phyloP scores from a whole-genome alignment of 2,329 filamentous ascomycete species.

The Aspergillus carbonarius region DNA sequence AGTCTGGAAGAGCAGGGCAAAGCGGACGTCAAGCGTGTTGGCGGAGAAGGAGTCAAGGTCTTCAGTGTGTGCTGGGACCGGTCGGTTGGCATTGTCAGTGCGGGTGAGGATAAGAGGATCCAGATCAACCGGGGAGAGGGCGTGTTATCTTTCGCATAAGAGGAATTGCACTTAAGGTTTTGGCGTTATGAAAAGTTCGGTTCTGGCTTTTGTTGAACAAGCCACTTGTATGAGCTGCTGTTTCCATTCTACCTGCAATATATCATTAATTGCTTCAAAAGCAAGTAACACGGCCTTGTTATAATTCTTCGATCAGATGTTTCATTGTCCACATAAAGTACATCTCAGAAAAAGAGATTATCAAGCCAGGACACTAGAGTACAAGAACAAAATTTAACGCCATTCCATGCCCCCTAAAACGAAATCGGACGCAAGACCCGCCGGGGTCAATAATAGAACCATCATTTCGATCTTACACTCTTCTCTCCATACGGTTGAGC shows the following conservation, averaged over 20 bases:
- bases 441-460: constrained; percentile 18
- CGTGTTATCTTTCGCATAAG: constrained; percentile 35
- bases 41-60: constrained; percentile 85
- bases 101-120: constrained; percentile 88
- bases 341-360: constrained; percentile 13
- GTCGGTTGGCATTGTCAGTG: constrained; percentile 84
- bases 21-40: constrained; percentile 57
- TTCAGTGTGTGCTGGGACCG: constrained; percentile 85
- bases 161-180: constrained; percentile 29
- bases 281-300: constrained; percentile 6
- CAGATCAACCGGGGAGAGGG: constrained; percentile 77
- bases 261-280: constrained; percentile 1
- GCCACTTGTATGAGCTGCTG: constrained; percentile 6
- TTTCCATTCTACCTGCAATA: constrained; percentile 2
- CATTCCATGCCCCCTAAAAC: constrained; percentile 20
- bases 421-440: constrained; percentile 24
- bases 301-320: not conserved
- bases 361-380: constrained; percentile 11
- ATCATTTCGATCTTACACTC: constrained; percentile 29
- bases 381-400: constrained; percentile 18
- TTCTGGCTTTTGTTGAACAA: constrained; percentile 9
- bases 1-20: constrained; percentile 64
- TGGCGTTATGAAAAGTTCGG: constrained; percentile 36
- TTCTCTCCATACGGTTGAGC: constrained; percentile 60
- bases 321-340: constrained; percentile 19